Evolutionary conservation across 2,329 filamentous ascomycete species (phyloP), one percentile per base, ranked within the genome.

Genomic region (Claviceps monticola): DNA sequence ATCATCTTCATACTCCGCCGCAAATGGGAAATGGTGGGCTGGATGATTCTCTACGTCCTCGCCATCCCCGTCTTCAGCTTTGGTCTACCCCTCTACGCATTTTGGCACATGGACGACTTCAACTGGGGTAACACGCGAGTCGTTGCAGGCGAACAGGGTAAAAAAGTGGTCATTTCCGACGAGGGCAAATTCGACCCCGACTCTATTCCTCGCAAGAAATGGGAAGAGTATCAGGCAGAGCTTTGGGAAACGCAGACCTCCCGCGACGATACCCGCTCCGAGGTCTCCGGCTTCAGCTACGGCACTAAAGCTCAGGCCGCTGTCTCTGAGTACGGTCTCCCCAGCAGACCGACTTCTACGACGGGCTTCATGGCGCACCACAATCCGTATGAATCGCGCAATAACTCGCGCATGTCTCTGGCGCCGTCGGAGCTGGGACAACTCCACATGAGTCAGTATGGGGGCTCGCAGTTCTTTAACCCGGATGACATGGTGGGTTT

Each of bases 81-180:
- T 56, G 89, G 79, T 53, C 77, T 98, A 45, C 93, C 93, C 0
- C 72, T 98, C 29, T 97, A 97, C 68, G 78, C 91, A 48, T 98
- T 98, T 79, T 98, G 93, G 93, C 80, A 96, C 72, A 97, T 97
- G 93, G 93, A 98, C 68, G 93, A 98, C 71, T 98, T 98, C 79
- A 87, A 86, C 61, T 98, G 93, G 93, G 93, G 93, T 70, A 98
- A 96, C 70, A 98, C 93, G 42, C 91, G 93, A 81, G 81, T 98
- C 53, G 89, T 98, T 57, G 93, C 87, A 7, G 93, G 93, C 65
- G 93, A 98, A 66, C 84, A 84, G 67, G 93, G 93, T 57, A 84
- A 88, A 66, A 91, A 96, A 74, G 74, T 97, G 56, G 81, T 98
- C 60, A 84, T 98, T 58, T 88, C 89, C 1, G 93, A 98, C 66